Evolutionary conservation across 352 stramenopile genomes (phyloP), one percentile per base, ranked within the genome.

Genomic region (Plasmopara viticola): DNA sequence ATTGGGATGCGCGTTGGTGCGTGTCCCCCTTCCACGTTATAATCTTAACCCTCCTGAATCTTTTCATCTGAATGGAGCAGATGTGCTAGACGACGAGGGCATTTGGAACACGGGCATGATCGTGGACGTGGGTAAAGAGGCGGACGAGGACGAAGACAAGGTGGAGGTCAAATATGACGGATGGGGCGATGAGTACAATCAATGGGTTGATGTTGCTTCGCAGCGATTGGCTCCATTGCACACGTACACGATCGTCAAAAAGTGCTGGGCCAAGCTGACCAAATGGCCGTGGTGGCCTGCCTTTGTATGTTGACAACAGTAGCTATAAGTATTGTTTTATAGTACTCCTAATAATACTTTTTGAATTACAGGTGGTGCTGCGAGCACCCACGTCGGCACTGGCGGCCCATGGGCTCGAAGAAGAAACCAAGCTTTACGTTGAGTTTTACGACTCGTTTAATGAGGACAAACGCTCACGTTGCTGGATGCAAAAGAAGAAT

Each of bases 141-240:
- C 77, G 20, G 50, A 59, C 9, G 53, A 58, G 18, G 50, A 59
- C 6, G 49, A 58, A 17, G 53, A 67, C 35, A 64, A 85, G 69
- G 79, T 87, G 14, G 76, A 91, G 60, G 72, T 91, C 59, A 88
- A 87, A 64, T 91, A 91, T 66, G 81, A 91, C 55, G 81, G 81
- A 33, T 91, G 81, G 81, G 68, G 65, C 14, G 81, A 89, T 35
- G 77, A 89, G 50, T 89, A 83, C 66, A 89, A 91, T 66, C 72
- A 91, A 64, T 88, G 76, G 76, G 58, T 91, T 14, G 43, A 53
- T 42, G 65, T 85, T 12, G 57, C 61, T n/a, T 53, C 59, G 18
- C 54, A 88, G 39, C 81, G 81, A 17, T 62, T 91, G 17, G 81
- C 81, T 45, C 81, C 81, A 30, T 59, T 89, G 41, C 78, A 91